These are phyloP conservation scores for Alternaria rosae DNA, from an alignment of 2,329 filamentous ascomycete genomes.

Conservation along the genomic window DNA sequence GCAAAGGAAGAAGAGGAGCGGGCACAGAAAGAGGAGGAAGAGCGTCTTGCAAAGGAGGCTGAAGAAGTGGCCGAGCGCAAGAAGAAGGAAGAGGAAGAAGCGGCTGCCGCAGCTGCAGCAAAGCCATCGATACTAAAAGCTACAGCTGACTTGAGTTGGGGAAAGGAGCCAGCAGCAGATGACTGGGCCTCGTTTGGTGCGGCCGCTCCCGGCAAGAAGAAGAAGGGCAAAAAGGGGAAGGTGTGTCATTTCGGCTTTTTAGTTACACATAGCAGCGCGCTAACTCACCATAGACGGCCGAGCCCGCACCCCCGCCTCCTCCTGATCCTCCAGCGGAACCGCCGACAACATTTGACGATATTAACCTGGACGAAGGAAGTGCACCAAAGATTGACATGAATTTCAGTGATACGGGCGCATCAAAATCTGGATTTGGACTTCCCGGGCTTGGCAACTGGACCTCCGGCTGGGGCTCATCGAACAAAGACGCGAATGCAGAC, in stretches of 20 bases:
- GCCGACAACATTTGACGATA: slow-evolving; percentile 56
- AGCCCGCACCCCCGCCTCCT: slow-evolving; percentile 39
- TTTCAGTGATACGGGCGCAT: slow-evolving; percentile 46
- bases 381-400: slow-evolving; percentile 58
- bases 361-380: slow-evolving; percentile 53
- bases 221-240: slow-evolving; percentile 52
- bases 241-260: slow-evolving; percentile 45
- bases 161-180: slow-evolving; percentile 37
- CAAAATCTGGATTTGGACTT: slow-evolving; percentile 38
- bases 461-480: slow-evolving; percentile 37
- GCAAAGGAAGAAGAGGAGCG: slow-evolving; percentile 48
- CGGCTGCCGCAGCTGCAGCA: slow-evolving; percentile 39
- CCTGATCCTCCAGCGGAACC: slow-evolving; percentile 37
- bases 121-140: slow-evolving; percentile 36
- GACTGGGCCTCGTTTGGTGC: slow-evolving; percentile 40
- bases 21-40: slow-evolving; percentile 40
- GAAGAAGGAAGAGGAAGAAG: slow-evolving; percentile 45
- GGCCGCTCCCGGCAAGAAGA: slow-evolving; percentile 38
- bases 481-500: slow-evolving; percentile 35
- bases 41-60: slow-evolving; percentile 48
- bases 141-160: slow-evolving; percentile 37
- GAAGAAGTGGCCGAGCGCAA: slow-evolving; percentile 51
- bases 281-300: slow-evolving; percentile 40
- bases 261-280: slow-evolving; percentile 38
- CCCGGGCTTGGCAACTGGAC: slow-evolving; percentile 31